Percentiles rank a stretch among this genome's conserved stretches.
These are phyloP conservation scores for Tolypocladium capitatum DNA, from an alignment of 2,329 filamentous ascomycete species.

Conservation along the genomic window DNA sequence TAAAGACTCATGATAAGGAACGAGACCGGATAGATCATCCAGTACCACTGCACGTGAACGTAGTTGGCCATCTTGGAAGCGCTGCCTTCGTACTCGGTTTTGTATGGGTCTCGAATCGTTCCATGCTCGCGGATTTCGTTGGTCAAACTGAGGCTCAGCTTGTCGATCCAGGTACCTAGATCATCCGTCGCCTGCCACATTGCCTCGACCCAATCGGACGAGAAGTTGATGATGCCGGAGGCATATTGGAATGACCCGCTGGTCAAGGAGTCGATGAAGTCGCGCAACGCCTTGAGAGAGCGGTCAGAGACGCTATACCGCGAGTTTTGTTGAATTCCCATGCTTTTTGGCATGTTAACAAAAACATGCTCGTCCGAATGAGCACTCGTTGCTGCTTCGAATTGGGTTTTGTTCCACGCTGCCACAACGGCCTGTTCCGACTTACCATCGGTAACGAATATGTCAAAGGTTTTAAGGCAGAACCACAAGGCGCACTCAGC, in stretches of 20 bases:
- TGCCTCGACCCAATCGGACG: constrained; percentile 24
- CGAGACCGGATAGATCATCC: constrained; percentile 21
- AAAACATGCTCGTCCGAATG: constrained; percentile 19
- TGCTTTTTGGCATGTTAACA: constrained; percentile 13
- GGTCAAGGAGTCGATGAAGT: constrained; percentile 19
- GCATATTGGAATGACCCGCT: constrained; percentile 17
- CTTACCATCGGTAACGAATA: constrained; percentile 15
- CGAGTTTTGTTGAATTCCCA: constrained; percentile 12
- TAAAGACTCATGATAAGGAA: constrained; percentile 20
- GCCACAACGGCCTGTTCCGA: constrained; percentile 10
- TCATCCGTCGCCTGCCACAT: constrained; percentile 19
- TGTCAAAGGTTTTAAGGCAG: constrained; percentile 19
- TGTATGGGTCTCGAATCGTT: constrained; percentile 4
- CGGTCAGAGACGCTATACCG: constrained; percentile 18
- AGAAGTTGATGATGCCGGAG: constrained; percentile 15
- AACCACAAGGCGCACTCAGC: constrained; percentile 24
- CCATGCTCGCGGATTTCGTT: constrained; percentile 22
- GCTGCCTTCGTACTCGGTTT: constrained; percentile 13
- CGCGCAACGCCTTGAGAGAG: constrained; percentile 15
- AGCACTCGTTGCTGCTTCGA: constrained; percentile 12
- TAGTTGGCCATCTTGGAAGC: constrained; percentile 17
- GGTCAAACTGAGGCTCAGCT: constrained; percentile 21
- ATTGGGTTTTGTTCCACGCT: constrained; percentile 16
- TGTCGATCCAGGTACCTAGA: constrained; percentile 18
- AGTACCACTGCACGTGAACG: constrained; percentile 21